Evolutionary conservation across 2,329 filamentous ascomycete species (phyloP), one percentile per base, ranked within the genome.

Genomic region (Trichophyton schoenleinii): DNA sequence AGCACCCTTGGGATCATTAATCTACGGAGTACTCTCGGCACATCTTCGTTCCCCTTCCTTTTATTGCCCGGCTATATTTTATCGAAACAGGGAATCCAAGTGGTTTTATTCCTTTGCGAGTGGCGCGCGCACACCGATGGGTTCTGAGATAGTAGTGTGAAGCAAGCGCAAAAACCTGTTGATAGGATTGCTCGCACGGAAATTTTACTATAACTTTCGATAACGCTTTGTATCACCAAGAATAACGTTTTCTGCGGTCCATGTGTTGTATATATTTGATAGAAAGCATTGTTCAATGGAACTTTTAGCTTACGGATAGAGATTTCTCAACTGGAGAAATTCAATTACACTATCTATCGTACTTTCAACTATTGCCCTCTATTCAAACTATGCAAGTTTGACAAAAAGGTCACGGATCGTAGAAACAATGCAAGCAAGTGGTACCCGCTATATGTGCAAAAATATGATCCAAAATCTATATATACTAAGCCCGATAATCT

Each of bases 1-100:
- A 91, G 80, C 94, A 97, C 77, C 94, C 91, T 67, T 96, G 91
- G 90, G 91, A 96, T 68, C 91, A 96, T 78, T 96, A 80, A 82
- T 76, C n/a, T 34, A 11, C 15, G 31, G 5, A 31, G 28, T 31
- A 31, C 28, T 31, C 52, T 28, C 28, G 11, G 25, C 48, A 3
- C 52, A 15, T 34, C 22, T 15, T 52, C 46, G 5, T 25, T 46
- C 57, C 58, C 48, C 31, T 31, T 31, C 48, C 31, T 31, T 31
- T 38, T 13, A 38, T 7, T 38, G 34, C 11, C 34, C 22, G 9
- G 36, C 15, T 5, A 18, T 59, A 46, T 15, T 52, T 36, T 55
- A 36, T 36, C 31, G 52, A 38, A 28, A 55, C 2, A 22, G 18
- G 28, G 28, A 36, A 36, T 55, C 31, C 28, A 36, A 22, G 46